These are phyloP conservation scores for Tolypocladium amazonense DNA, from an alignment of 2,329 filamentous ascomycete genomes.

Conservation along the genomic window DNA sequence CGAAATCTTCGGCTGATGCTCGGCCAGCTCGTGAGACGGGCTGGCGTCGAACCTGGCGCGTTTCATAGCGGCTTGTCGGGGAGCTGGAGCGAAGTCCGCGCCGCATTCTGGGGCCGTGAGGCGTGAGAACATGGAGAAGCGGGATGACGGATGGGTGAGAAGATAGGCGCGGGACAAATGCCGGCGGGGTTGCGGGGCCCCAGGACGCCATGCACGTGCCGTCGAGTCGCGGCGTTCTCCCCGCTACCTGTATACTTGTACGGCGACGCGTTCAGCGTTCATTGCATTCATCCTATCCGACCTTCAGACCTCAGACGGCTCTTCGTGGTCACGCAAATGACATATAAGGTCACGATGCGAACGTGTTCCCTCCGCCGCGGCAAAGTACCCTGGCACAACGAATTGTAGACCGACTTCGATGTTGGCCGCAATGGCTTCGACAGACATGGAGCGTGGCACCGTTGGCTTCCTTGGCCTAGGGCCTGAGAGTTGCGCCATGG, in stretches of 20 bases:
- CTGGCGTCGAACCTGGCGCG: conserved; percentile 9
- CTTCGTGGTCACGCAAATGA: neutral
- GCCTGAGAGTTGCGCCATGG: conserved; percentile 4
- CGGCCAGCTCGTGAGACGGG: conserved; percentile 2
- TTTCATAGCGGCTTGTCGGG: conserved; percentile 8
- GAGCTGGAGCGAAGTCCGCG: conserved; percentile 4
- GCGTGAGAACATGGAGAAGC: neutral
- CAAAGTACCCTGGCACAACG: neutral
- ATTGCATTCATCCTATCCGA: neutral
- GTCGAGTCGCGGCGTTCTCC: neutral
- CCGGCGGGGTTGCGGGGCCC: neutral
- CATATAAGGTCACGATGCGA: neutral
- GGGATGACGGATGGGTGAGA: neutral
- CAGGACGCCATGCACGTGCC: neutral
- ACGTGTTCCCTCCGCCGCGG: neutral
- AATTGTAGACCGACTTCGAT: neutral
- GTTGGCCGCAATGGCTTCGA: neutral
- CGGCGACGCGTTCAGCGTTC: neutral
- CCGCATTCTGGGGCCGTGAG: conserved; percentile 19
- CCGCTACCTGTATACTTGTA: neutral
- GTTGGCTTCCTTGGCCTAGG: conserved; percentile 6
- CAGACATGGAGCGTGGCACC: neutral
- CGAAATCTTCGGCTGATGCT: conserved; percentile 18
- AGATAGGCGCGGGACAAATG: conserved; percentile 4
- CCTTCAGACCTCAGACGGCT: neutral